phyloP scores from a whole-genome alignment of 306 rosid species.

The Corylus americana region DNA sequence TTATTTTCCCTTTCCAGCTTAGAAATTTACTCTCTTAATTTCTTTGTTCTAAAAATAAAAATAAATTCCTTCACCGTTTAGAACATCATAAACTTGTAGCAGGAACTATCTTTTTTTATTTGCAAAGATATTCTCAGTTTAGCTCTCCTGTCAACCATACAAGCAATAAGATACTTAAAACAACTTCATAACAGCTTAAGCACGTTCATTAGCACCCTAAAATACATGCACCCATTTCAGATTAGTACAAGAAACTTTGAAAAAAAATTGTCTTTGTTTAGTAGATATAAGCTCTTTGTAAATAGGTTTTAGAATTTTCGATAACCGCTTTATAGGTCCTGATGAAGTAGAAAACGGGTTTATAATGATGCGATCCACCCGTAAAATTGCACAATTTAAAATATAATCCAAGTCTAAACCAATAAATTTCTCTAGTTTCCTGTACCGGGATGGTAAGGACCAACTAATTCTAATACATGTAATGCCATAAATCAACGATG shows the following conservation, averaged over 20 bases:
- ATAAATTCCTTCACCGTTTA: neutral
- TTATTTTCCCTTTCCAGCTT: neutral
- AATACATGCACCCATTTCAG: neutral
- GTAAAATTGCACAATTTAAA: too few species aligned
- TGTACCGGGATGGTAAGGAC: neutral
- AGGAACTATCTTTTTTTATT: constrained; percentile 3
- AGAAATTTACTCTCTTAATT: neutral
- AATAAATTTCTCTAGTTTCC: neutral
- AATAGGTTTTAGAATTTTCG: neutral
- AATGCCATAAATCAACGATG: neutral
- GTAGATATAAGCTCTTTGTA: neutral
- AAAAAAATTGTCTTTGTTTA: neutral
- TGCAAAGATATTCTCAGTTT: neutral
- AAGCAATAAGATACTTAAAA: neutral
- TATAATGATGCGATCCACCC: neutral
- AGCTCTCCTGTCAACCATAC: neutral
- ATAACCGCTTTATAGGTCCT: neutral
- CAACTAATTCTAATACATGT: neutral
- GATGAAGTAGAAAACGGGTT: neutral
- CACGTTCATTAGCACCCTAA: neutral
- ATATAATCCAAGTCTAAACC: neutral
- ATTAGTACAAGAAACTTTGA: neutral
- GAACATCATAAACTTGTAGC: neutral
- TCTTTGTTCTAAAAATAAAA: neutral
- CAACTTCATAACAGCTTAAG: neutral